Base-by-base conservation (phyloP, 495 filamentous ascomycete species). In the Podospora tetraspora region DNA sequence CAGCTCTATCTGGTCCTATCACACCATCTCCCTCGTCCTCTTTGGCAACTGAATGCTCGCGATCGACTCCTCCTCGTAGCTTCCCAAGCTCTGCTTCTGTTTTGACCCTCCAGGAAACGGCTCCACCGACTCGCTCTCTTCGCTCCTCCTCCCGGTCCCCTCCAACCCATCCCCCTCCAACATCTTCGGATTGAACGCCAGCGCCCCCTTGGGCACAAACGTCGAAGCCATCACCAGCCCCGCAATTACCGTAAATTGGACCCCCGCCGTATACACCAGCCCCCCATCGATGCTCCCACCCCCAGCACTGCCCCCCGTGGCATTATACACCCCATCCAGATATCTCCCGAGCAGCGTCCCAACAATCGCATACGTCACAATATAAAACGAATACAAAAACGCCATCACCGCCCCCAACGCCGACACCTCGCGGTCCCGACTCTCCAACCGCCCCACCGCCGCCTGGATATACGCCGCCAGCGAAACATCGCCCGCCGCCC, bases 371-470 rank as follows among this genome's bases (percentile, higher is more conserved):
- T 81, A 82, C 37, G 78, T 68, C 63, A 81, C 71, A 58, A 83
- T 81, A 63, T 84, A 81, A 12, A 79, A 79, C 8, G 77, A 80
- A 71, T 84, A 81, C 56, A 83, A 67, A 66, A 84, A 82, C 0
- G 80, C 81, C 80, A 83, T 83, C 66, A 84, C 79, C 4, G 81
- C 81, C 9, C 80, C 80, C 19, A 83, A 73, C 8, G 81, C 73
- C 30, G 81, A 84, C 19, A 84, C 79, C 29, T 83, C 77, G 19
- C 67, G 71, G 19, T 76, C 73, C 61, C 72, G 75, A 8, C 73
- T 73, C 63, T 83, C 81, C 19, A 77, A 62, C 3, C 79, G 62
- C 2, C 78, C 68, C 9, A 84, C 74, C 23, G 74, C 73, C 11
- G 80, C 79, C 71, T 84, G 81, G 62, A 81, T 81, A 62, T 83